A percentile compares a stretch with the other conserved stretches of the same genome.
phyloP scores from a whole-genome alignment of 306 rosid genomes.

The Myrica gale region DNA sequence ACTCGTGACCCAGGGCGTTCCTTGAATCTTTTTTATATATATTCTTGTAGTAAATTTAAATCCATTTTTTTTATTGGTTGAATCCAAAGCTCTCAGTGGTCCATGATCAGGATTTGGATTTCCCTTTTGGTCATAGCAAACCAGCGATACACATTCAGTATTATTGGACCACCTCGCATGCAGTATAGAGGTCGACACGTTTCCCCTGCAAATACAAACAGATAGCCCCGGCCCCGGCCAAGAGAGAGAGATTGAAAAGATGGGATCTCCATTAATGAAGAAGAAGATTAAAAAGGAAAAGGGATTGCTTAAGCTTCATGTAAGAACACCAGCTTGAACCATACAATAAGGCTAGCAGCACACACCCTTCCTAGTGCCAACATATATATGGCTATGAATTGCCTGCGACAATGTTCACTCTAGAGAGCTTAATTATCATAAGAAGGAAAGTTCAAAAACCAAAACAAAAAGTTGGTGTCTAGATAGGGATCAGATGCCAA shows the following conservation, averaged over 20 bases:
- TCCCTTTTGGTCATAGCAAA: constrained; percentile 21
- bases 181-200: constrained; percentile 32
- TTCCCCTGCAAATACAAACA: constrained; percentile 28
- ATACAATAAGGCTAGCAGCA: constrained; percentile 24
- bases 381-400: constrained; percentile 34
- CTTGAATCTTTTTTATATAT: constrained; percentile 28
- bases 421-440: constrained; percentile 32
- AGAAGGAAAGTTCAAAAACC: constrained; percentile 11
- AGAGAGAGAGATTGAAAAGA: constrained; percentile 8
- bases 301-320: constrained; percentile 43
- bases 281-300: constrained; percentile 24
- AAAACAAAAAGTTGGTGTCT: constrained; percentile 21
- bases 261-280: constrained; percentile 17
- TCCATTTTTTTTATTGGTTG: constrained; percentile 6
- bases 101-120: constrained; percentile 33
- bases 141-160: constrained; percentile 19
- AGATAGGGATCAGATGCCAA: constrained; percentile 28
- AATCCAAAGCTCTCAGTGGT: constrained; percentile 29
- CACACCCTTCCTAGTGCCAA: constrained; percentile 27
- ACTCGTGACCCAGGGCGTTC: constrained; percentile 25
- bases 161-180: constrained; percentile 36
- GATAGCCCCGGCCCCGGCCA: not conserved
- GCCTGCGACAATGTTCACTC: constrained; percentile 35
- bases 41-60: constrained; percentile 12
- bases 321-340: constrained; percentile 33